Evolutionary conservation across 805 yeast species (phyloP), one percentile per base, ranked within the genome.

Genomic region (Tetrapisispora namnaoensis): DNA sequence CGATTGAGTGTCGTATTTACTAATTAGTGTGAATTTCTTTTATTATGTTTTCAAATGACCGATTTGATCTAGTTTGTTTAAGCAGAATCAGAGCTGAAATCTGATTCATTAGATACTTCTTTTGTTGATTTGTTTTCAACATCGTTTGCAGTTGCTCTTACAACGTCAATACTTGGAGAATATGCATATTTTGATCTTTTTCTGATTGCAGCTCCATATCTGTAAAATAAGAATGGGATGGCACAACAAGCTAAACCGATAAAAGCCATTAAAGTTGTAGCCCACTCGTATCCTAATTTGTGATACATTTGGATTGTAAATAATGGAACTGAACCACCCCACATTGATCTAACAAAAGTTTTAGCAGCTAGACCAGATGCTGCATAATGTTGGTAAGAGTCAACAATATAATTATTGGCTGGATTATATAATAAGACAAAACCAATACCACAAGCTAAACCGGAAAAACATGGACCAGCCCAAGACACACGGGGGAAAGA

Each of bases 321-420:
- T 45, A 45, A 39, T 32, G 48, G 48, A 39, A 41, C 42, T 10
- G 40, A 35, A 34, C 48, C 48, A 45, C 48, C 48, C 48, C 48
- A 45, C 37, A 45, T 45, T 7, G 48, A 45, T 45, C 48, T 45
- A 11, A 45, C 44, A 14, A 45, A 45, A 2, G 48, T 45, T 18
- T 45, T 45, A 24, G 48, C 48, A 34, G 48, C 48, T 45, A 45
- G 27, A 32, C 48, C 48, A n/a, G 48, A 45, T 6, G 48, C 48
- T n/a, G 48, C 48, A 39, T 45, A 45, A 35, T 45, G 48, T 45
- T 45, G 48, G 24, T 45, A 45, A 3, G 48, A 45, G 16, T 45
- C 48, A 24, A 45, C 48, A 21, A 45, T 45, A 18, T 45, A 45
- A 14, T 45, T 45, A 9, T 45, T 45, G 8, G 48, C 48, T 39